Percentiles rank a stretch among this genome's conserved stretches.
Conservation (phyloP, 176 grass and related monocot species). For the Zizania latifolia region DNA sequence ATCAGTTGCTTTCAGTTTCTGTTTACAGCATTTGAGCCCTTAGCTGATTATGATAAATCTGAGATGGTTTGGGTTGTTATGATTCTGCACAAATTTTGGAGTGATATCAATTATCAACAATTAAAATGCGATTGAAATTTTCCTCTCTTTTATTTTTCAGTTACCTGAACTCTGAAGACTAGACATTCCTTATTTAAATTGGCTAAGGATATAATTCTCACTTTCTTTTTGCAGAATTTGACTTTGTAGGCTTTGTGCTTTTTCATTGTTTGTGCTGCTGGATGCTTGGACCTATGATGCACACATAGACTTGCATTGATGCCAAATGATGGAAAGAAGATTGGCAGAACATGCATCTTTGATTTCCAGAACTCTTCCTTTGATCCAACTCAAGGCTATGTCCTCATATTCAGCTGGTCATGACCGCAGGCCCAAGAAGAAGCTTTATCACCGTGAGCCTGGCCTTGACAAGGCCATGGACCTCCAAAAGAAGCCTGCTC, state of each 20-base stretch:
- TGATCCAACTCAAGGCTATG: slow-evolving; percentile 39
- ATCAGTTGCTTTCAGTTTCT: too few relatives aligned
- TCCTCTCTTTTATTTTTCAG: not conserved
- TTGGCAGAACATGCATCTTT: not conserved
- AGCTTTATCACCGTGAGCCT: slow-evolving; percentile 73
- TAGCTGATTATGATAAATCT: not conserved
- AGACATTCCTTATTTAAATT: not conserved
- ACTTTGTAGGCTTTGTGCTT: not conserved
- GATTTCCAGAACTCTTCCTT: not conserved
- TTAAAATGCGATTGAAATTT: not conserved
- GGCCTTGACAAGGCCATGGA: slow-evolving; percentile 78
- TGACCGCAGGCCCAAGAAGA: slow-evolving; percentile 70
- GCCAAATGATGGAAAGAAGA: slow-evolving; percentile 17
- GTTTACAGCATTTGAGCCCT: too few relatives aligned
- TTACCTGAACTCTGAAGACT: not conserved
- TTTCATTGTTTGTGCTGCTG: not conserved
- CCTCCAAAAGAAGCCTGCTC: slow-evolving; percentile 73
- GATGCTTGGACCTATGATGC: not conserved
- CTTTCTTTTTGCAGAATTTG: not conserved
- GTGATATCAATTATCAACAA: not conserved
- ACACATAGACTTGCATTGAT: not conserved
- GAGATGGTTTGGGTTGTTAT: not conserved
- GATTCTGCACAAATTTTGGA: not conserved
- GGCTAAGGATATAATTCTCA: not conserved
- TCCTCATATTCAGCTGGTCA: slow-evolving; percentile 48